Percentiles rank a stretch among this genome's conserved stretches.
phyloP scores from a whole-genome alignment of 768 basidiomycete genomes.

The Cyclocybe aegerita region DNA sequence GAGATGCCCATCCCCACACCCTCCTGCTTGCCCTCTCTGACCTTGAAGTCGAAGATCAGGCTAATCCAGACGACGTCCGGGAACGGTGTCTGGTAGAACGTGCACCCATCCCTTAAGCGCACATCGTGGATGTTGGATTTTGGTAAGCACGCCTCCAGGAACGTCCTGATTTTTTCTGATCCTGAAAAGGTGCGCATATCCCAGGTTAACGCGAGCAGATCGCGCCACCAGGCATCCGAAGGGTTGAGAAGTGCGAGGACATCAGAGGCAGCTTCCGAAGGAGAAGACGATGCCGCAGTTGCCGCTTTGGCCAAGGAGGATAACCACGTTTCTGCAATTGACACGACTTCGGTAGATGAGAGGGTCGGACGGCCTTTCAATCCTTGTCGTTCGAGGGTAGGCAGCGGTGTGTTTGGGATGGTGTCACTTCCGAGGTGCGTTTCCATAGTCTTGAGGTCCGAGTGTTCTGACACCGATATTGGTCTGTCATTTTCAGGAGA shows the following conservation, averaged over 20 bases:
- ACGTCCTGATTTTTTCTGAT: constrained; percentile 27
- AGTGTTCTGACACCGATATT: no score
- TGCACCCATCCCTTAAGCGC: constrained; percentile 21
- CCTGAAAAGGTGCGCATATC: constrained; percentile 46
- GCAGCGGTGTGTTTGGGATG: not conserved
- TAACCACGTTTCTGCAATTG: constrained; percentile 17
- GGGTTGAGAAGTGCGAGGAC: constrained; percentile 23
- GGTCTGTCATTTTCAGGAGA: no score
- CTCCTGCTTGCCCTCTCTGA: constrained; percentile 38
- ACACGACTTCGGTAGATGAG: not conserved
- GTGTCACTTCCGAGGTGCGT: not conserved
- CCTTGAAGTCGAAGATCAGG: constrained; percentile 48
- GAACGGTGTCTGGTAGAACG: constrained; percentile 29
- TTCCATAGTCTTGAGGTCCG: no score
- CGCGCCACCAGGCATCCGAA: constrained; percentile 45
- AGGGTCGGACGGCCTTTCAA: no score
- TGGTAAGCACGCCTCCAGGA: constrained; percentile 36
- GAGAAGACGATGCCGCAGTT: not conserved
- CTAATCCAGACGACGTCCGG: constrained; percentile 47
- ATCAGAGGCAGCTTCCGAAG: constrained; percentile 13
- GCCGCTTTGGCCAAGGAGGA: constrained; percentile 13
- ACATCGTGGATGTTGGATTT: constrained; percentile 17
- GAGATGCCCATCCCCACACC: constrained; percentile 45
- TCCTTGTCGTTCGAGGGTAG: not conserved
- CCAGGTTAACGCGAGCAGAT: constrained; percentile 51